Percentiles rank a stretch among this genome's conserved stretches.
Conservation (phyloP, 352 stramenopile genomes). For the Pythium sukuiense region DNA sequence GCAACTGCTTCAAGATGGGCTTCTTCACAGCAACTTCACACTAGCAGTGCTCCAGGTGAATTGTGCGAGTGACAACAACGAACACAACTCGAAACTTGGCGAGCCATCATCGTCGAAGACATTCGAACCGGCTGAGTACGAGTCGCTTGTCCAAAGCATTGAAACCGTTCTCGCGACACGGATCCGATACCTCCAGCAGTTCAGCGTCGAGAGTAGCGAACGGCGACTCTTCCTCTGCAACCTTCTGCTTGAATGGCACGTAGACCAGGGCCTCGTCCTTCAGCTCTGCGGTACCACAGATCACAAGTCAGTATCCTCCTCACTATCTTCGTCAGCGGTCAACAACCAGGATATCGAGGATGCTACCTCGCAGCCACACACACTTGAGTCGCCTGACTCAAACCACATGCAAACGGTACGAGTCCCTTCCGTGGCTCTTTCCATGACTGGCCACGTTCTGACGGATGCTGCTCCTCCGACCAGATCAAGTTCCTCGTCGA, state of each 20-base stretch:
- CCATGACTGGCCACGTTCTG: background rate
- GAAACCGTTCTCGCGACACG: background rate
- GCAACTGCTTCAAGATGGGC: slow-evolving; percentile 33
- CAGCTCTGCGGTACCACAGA: slow-evolving; percentile 40
- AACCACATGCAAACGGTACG: slow-evolving; percentile 14
- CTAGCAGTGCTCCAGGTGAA: slow-evolving; percentile 42
- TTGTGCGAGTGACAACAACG: slow-evolving; percentile 25
- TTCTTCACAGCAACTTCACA: slow-evolving; percentile 46
- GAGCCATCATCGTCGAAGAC: background rate
- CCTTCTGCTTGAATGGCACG: slow-evolving; percentile 53
- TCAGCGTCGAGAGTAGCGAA: slow-evolving; percentile 11
- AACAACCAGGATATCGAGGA: slow-evolving; percentile 10
- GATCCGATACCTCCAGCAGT: slow-evolving; percentile 3
- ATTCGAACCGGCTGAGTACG: background rate
- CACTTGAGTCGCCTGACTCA: background rate
- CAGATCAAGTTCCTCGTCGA: slow-evolving; percentile 65
- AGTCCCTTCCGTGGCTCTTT: background rate
- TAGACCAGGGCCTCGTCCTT: slow-evolving; percentile 48
- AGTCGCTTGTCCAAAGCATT: slow-evolving; percentile 4
- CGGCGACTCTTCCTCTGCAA: slow-evolving; percentile 41
- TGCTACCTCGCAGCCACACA: background rate
- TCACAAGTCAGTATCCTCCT: no score
- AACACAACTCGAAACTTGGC: background rate
- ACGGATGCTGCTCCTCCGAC: background rate
- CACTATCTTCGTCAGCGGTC: background rate